Evolutionary conservation across 1,139 yeast genomes (phyloP), one percentile per base, ranked within the genome.

Genomic region (Geotrichum phurueaensis): DNA sequence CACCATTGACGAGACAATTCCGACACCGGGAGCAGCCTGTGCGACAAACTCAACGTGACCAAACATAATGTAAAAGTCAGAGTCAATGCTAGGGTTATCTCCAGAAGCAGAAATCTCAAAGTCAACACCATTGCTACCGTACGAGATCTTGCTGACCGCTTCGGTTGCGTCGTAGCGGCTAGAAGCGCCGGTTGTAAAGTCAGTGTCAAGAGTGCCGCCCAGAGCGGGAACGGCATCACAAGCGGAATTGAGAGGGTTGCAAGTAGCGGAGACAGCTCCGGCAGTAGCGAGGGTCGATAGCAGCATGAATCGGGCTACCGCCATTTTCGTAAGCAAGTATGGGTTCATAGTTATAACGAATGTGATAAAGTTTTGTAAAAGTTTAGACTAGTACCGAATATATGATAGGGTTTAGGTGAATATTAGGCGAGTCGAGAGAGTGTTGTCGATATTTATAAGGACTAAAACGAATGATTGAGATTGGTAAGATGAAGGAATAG

Each of bases 11-110:
- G 96, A 87, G 27, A 90, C 83, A 49, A 90, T 80, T 63, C 96
- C 97, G 53, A 73, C 74, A 39, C 96, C 96, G 23, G 80, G 76
- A 2, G 94, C 91, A 18, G 94, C 88, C 71, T 85, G 81, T 62
- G 88, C 71, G 1, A 79, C 80, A 12, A 86, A 91, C 71, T 89
- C 96, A 20, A 89, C 83, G 66, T 84, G 84, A 59, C 97, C 97
- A 74, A 85, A 90, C 92, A 90, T 87, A 65, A 90, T 83, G 73
- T 89, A 89, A 71, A 88, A 89, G 65, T 86, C 81, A 13, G 96
- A 88, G 66, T 80, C 80, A 60, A 90, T 73, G 2, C 92, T 81
- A n/a, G 96, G 96, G 69, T 87, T 86, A 69, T 89, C 95, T 59
- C 79, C 85, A 57, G 59, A 20, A 66, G 85, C 77, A 2, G 80